Base-by-base conservation (phyloP, 306 rosid genomes). In the Malus orientalis region DNA sequence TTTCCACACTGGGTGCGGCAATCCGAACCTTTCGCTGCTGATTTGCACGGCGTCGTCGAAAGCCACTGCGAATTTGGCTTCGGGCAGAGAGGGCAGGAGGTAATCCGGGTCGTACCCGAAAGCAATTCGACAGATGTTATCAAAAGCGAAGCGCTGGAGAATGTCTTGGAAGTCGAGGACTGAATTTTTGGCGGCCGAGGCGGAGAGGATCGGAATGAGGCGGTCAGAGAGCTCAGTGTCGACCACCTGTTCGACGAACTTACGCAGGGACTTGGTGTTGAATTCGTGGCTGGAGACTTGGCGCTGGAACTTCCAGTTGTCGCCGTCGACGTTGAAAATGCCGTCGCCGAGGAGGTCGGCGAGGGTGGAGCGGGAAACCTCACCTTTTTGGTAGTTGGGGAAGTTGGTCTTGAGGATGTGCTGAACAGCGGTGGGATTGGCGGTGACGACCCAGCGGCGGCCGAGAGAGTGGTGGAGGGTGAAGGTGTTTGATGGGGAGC, bases 291-390 rank as follows among this genome's bases (percentile, higher is more conserved):
- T 79, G 36, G 82, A 91, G 82, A 91, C 82, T 65, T 91, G 89
- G 4, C 98, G 72, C 51, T 93, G 93, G 71, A 85, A 75, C 81
- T 91, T 91, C 95, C 96, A 91, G 3, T 0, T 42, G 1, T 82
- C 40, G 6, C 91, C 91, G 59, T 91, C 87, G 11, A 81, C 74
- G 72, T 64, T 84, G 84, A 93, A 91, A 80, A 91, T 91, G 0
- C 95, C 96, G 23, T 75, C 42, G 12, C 97, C 96, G 64, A 93
- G 93, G 55, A 93, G 86, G 30, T 91, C 96, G 0, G 69, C n/a
- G 32, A 88, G 57, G 10, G 78, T 45, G 2, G 25, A 27, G 20
- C 76, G 33, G 7, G 74, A 16, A 13, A 45, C 7, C 3, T 16
- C 40, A 53, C 97, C 93, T 11, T 93, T 93, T 2, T 38, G 77